A percentile compares a stretch with the other conserved stretches of the same genome.
Conservation (phyloP, 2,329 filamentous ascomycete genomes). For the Sclerotinia trifoliorum region DNA sequence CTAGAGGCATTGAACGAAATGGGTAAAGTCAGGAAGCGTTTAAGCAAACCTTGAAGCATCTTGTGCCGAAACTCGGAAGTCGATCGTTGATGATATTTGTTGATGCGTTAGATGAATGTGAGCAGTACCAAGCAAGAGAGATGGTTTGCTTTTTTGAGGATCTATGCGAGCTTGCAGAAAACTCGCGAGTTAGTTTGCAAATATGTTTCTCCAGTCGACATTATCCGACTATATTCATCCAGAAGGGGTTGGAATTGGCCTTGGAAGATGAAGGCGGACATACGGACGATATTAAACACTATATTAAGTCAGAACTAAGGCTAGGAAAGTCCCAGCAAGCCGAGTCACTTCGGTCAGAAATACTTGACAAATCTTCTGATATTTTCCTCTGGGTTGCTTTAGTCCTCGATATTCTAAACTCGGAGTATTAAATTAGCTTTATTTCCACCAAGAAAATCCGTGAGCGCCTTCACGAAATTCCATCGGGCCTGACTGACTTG, state of each 20-base stretch:
- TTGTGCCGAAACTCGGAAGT: constrained; percentile 35
- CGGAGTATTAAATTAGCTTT: constrained; percentile 40
- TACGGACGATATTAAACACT: constrained; percentile 35
- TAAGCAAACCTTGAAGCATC: constrained; percentile 32
- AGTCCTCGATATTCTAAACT: constrained; percentile 44
- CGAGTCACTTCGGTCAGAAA: constrained; percentile 24
- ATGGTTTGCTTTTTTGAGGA: constrained; percentile 32
- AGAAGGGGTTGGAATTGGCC: constrained; percentile 31
- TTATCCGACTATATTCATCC: constrained; percentile 35
- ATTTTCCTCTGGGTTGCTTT: constrained; percentile 35
- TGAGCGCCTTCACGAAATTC: constrained; percentile 39
- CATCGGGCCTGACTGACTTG: constrained; percentile 26
- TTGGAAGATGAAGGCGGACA: constrained; percentile 37
- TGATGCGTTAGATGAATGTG: constrained; percentile 36
- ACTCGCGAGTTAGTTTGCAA: constrained; percentile 24
- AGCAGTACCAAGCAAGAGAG: constrained; percentile 19
- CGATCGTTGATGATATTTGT: constrained; percentile 39
- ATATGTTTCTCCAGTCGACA: constrained; percentile 38
- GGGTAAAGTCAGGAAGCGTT: constrained; percentile 36
- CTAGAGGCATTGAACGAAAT: constrained; percentile 29
- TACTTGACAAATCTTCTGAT: constrained; percentile 26
- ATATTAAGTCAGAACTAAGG: constrained; percentile 34
- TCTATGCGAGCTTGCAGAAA: constrained; percentile 25
- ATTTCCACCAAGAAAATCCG: constrained; percentile 40
- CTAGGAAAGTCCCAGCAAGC: constrained; percentile 26